Base-by-base conservation (phyloP, 1,139 yeast species). In the Debaryomycetaceae sp. region DNA sequence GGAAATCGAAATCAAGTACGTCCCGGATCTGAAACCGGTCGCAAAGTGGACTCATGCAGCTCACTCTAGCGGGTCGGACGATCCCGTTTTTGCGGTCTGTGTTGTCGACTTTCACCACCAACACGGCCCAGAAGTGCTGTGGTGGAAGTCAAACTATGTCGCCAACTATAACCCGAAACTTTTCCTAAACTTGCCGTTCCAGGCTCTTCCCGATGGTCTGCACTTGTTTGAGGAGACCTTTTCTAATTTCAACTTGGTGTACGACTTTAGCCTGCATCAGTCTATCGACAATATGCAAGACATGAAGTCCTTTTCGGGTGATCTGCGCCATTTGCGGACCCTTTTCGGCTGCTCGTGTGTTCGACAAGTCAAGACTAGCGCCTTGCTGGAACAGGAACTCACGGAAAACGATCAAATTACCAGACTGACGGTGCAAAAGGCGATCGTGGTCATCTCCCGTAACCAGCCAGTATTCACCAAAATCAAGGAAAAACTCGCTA, bases 141-240 rank as follows among this genome's bases (percentile, higher is more conserved):
- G 83, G 59, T 83, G 95, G 86, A 66, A 75, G 28, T 86, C 93
- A 13, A 72, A 77, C 33, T 73, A 75, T 30, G 55, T 55, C 26
- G 50, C 53, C 1, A 49, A 49, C 5, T 51, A 59, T 32, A 41
- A 54, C 13, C 51, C 68, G 1, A 48, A 55, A 6, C 55, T 80
- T 15, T 90, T 95, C 85, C 85, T 90, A n/a, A 77, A 80, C 44
- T 56, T 90, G 26, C 92, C 97, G 3, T 90, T 90, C 47, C 96
- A 87, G 48, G 94, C 96, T 3, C 59, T 90, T 22, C 98, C 98
- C 0, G 98, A 90, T 52, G 98, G 98, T 2, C 79, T 93, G 2
- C 98, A 90, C 51, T 73, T 53, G 29, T 90, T 78, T 46, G 94
- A 86, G 49, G 97, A 90, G 50, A 87, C 95, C 3, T 86, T 86